phyloP scores from a whole-genome alignment of 2,329 filamentous ascomycete genomes.

The Curvularia lunata region DNA sequence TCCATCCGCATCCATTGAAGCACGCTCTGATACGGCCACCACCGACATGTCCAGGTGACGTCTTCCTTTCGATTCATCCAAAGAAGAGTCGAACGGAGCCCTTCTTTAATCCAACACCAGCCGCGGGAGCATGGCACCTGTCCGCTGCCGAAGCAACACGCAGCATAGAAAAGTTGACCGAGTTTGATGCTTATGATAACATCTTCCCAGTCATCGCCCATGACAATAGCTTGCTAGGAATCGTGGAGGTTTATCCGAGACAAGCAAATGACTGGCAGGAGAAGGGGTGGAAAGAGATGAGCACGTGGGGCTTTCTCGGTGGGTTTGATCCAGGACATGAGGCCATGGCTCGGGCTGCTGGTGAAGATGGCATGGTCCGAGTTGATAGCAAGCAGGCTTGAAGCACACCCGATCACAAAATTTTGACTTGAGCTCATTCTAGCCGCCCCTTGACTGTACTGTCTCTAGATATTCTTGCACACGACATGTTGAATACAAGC shows the following conservation, averaged over 20 bases:
- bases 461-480: no score
- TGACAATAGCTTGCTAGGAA: background rate
- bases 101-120: background rate
- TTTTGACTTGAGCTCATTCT: no score
- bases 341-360: no score
- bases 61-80: background rate
- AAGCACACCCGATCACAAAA: no score
- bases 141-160: background rate
- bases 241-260: background rate
- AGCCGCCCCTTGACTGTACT: no score
- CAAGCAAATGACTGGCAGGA: background rate
- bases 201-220: constrained; percentile 8
- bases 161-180: background rate
- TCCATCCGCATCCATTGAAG: background rate
- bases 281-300: background rate
- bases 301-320: no score
- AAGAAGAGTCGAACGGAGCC: background rate
- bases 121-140: background rate
- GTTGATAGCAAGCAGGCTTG: no score
- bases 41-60: background rate
- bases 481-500: no score
- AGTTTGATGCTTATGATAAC: constrained; percentile 2
- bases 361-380: no score
- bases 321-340: no score
- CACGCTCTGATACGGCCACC: background rate